Base-by-base conservation (phyloP, 306 rosid species). In the Hippophae rhamnoides region DNA sequence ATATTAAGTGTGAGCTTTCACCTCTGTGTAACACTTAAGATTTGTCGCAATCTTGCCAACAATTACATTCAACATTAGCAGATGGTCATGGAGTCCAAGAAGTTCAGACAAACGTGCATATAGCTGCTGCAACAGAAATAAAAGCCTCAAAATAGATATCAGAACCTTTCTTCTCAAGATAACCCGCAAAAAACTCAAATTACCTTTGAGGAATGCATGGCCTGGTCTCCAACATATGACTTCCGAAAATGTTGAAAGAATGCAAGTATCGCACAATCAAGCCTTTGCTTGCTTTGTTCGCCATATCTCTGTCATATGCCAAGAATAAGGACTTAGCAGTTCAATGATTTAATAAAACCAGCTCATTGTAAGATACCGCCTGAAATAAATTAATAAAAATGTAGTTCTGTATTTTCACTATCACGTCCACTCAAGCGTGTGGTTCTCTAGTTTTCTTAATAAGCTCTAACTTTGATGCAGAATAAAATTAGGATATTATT, bases 131-230 rank as follows among this genome's bases (percentile, higher is more conserved):
- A 80, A 78, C 76, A 67, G 51, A 52, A 69, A 57, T 58, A 62
- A 47, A 65, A 67, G 61, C 70, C 48, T 58, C 69, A 73, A 72
- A 43, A 61, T 5, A 54, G 66, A 60, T 69, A 27, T 27, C 44
- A 43, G 67, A 61, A 61, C 64, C 57, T 66, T 44, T 49, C 46
- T 64, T 57, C 68, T 55, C 42, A 54, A 56, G n/a, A 10, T 46
- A 41, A 38, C 69, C 61, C 27, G 18, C 42, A 14, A 52, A 54
- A 64, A 67, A 62, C 26, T 44, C 65, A 48, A 7, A 64, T 76
- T 83, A 93, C 99, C 99, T 89, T 93, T 9, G 99, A 93, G 68
- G 99, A 93, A 78, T 88, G 99, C 90, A 93, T 88, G 63, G 99
- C 99, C 81, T 93, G 97, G 73, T 93, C 99, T 59, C 99, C 99